Conservation (phyloP, 805 yeast species). For the Saturnispora gosingensis region DNA sequence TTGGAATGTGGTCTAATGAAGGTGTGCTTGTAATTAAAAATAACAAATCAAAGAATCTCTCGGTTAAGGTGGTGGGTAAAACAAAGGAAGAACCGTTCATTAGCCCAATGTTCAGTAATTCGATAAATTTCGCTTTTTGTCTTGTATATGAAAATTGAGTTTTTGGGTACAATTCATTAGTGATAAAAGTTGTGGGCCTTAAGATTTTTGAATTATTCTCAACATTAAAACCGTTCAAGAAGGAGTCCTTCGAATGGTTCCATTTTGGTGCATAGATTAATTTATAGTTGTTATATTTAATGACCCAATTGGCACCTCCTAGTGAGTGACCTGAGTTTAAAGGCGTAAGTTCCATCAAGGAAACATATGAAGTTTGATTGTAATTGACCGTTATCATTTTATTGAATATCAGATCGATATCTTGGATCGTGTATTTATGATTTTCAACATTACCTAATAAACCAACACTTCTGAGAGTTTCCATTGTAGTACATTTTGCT, state of each 20-base stretch:
- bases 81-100: slow-evolving; percentile 73
- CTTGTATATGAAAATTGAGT: slow-evolving; percentile 51
- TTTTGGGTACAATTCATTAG: slow-evolving; percentile 56
- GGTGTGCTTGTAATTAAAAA: slow-evolving; percentile 24
- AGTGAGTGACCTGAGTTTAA: slow-evolving; percentile 86
- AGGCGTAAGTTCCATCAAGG: slow-evolving; percentile 53
- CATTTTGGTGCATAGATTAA: slow-evolving; percentile 85
- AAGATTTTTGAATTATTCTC: slow-evolving; percentile 46
- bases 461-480: slow-evolving; percentile 64
- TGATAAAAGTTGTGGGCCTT: slow-evolving; percentile 77
- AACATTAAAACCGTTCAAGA: slow-evolving; percentile 57
- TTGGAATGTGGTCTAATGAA: slow-evolving; percentile 40
- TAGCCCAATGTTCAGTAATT: slow-evolving; percentile 54
- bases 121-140: slow-evolving; percentile 55
- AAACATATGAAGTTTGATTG: slow-evolving; percentile 53
- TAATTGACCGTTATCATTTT: slow-evolving; percentile 60
- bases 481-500: slow-evolving; percentile 82
- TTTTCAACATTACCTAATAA: slow-evolving; percentile 60
- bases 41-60: slow-evolving; percentile 72
- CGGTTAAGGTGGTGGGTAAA: slow-evolving; percentile 72
- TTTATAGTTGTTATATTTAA: slow-evolving; percentile 58
- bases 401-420: slow-evolving; percentile 40
- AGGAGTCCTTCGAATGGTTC: slow-evolving; percentile 89
- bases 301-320: slow-evolving; percentile 88
- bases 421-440: slow-evolving; percentile 35